Base-by-base conservation (phyloP, 345 rosid species). In the Linum usitatissimum region DNA sequence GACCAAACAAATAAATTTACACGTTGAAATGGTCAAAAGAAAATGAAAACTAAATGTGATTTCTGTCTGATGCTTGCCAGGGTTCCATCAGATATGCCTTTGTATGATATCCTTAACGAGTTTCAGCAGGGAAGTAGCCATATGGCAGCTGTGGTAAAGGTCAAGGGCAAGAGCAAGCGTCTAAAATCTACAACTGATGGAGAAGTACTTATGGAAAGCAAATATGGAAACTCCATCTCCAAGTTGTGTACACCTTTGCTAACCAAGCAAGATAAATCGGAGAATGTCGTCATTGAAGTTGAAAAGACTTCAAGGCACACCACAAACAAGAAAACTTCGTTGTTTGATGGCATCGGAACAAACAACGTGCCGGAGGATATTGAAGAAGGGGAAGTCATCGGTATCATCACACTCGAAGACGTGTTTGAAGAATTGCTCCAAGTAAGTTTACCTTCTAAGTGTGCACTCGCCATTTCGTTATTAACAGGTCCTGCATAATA, bases 341-440 rank as follows among this genome's bases (percentile, higher is more conserved):
- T 30, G 66, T 82, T 72, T 56, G 67, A 64, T 18, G 62, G 68
- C 51, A 53, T 51, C 42, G 61, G 54, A 30, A 57, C 34, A 49
- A 61, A 31, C 45, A 21, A 19, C 18, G 63, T n/a, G 3, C 20
- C 60, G 18, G 75, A 66, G 53, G 75, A 66, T 49, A 53, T 66
- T 9, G 75, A 71, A 56, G 75, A 71, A 8, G 75, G 64, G 19
- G 71, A 71, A 53, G 70, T 71, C 70, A 71, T 71, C 62, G 75
- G 75, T 19, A 66, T 71, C 53, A 71, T 71, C 30, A 71, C 75
- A 0, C 67, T 71, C 3, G 75, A 71, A 60, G 75, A 71, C 49
- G 75, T 71, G 6, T 71, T 71, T 62, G 75, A 71, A 58, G 75
- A 71, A 56, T 70, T 71, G 51, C 63, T 71, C 15, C 75, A 71